Evolutionary conservation across 495 filamentous ascomycete genomes (phyloP), one percentile per base, ranked within the genome.

Genomic region (Neurospora sp.): DNA sequence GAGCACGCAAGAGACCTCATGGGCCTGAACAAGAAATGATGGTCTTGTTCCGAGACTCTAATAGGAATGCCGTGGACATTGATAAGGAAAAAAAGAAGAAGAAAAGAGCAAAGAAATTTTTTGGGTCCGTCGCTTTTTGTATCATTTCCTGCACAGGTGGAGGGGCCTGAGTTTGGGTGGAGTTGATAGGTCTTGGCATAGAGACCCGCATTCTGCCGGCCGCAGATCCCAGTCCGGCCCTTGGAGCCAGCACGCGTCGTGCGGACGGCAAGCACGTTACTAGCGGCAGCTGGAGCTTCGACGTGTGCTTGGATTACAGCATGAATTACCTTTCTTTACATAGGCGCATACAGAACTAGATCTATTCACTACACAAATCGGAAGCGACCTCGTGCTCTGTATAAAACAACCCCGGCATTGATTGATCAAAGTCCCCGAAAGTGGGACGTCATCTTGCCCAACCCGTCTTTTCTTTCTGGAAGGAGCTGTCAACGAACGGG

Each of bases 31-130:
- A 94, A 94, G 94, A 88, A 98, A 86, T 92, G 94, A 96, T 78
- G 83, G 79, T 88, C 93, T 90, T 92, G 90, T 89, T 91, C 93
- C 96, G 96, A 96, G 96, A 99, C 96, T 99, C 96, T 99, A 99
- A 95, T 94, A 93, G 93, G 88, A 90, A 92, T 91, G 94, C 96
- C 91, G 83, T 86, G 88, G 91, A 96, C 91, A 96, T 95, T 93
- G 76, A 31, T 65, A 79, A 83, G 83, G 86, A 85, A 83, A 88
- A 86, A 83, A 81, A 80, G 83, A 82, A 83, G 81, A 76, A 70
- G 72, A 69, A 74, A 71, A 72, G 31, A 59, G 65, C 69, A 76
- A 80, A 61, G 53, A 81, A 78, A 68, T 74, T 76, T 73, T 65
- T 65, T 35, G 53, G 14, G 53, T 65, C 27, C 5, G 53, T 65